These are phyloP conservation scores for Tuber umbilicatum DNA, from an alignment of 495 filamentous ascomycete species.

Conservation along the genomic window DNA sequence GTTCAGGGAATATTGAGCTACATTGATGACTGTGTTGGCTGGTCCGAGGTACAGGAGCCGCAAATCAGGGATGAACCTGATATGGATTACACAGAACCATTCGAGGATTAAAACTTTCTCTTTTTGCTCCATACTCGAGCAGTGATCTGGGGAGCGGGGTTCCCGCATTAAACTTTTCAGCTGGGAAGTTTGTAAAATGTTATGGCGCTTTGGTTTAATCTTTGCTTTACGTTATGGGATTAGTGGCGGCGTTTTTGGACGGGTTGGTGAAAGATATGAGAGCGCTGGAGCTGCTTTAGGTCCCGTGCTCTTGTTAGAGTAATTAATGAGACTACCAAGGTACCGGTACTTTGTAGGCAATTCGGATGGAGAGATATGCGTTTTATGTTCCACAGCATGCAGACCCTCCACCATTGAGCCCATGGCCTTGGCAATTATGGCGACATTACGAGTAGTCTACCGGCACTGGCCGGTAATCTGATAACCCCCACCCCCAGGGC, in stretches of 20 bases:
- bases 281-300: background rate
- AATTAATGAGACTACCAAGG: background rate
- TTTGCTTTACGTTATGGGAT: background rate
- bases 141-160: background rate
- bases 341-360: background rate
- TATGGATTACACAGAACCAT: constrained; percentile 55
- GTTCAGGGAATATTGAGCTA: constrained; percentile 86
- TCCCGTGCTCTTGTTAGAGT: background rate
- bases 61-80: constrained; percentile 71
- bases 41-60: constrained; percentile 92
- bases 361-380: background rate
- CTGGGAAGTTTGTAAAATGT: background rate
- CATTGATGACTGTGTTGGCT: constrained; percentile 94
- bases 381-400: background rate
- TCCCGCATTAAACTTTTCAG: background rate
- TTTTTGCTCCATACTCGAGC: background rate
- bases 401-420: background rate
- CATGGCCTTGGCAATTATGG: background rate
- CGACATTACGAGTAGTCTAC: too few relatives aligned
- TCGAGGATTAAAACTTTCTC: constrained; percentile 29
- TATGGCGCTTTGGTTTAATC: background rate
- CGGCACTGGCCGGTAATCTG: background rate
- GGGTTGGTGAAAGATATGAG: background rate
- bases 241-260: background rate
- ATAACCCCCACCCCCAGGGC: background rate